phyloP scores from a whole-genome alignment of 164 flowering plant species.

The Houttuynia cordata region DNA sequence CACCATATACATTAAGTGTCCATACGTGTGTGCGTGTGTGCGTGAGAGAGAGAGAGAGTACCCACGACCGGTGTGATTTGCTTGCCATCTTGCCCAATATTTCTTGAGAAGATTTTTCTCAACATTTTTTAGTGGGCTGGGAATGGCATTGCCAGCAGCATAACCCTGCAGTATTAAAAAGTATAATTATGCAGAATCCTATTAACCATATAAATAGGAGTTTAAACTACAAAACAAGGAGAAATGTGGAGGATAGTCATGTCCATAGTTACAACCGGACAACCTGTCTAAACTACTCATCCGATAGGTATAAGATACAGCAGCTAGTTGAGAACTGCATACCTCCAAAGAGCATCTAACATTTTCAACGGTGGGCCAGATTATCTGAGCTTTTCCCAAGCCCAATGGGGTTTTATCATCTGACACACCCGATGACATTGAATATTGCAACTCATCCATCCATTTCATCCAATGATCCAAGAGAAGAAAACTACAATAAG shows the following conservation, averaged over 20 bases:
- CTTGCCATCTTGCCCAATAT: slow-evolving; percentile 98
- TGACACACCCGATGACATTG: slow-evolving; percentile 75
- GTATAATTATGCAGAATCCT: background rate
- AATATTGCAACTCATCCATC: slow-evolving; percentile 81
- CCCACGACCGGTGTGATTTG: slow-evolving; percentile 80
- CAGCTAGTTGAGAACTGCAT: slow-evolving; percentile 1
- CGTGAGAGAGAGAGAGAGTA: slow-evolving; percentile 12
- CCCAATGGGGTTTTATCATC: slow-evolving; percentile 79
- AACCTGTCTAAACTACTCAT: too few species aligned
- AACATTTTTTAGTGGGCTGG: slow-evolving; percentile 90
- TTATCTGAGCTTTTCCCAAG: slow-evolving; percentile 57
- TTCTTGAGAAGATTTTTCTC: slow-evolving; percentile 81
- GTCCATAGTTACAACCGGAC: too few species aligned
- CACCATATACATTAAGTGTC: too few species aligned
- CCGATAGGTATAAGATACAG: background rate
- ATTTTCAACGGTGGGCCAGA: slow-evolving; percentile 98
- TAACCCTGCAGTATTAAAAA: slow-evolving; percentile 69
- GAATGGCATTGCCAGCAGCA: slow-evolving; percentile 92
- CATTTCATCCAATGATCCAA: slow-evolving; percentile 99
- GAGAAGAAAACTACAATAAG: slow-evolving; percentile 78
- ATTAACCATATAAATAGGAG: background rate
- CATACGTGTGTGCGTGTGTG: too few species aligned
- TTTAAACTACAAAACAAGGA: background rate
- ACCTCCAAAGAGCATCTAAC: slow-evolving; percentile 98
- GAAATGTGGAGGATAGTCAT: too few species aligned